These are phyloP conservation scores for Linum tenue DNA, from an alignment of 345 rosid genomes.

Conservation along the genomic window DNA sequence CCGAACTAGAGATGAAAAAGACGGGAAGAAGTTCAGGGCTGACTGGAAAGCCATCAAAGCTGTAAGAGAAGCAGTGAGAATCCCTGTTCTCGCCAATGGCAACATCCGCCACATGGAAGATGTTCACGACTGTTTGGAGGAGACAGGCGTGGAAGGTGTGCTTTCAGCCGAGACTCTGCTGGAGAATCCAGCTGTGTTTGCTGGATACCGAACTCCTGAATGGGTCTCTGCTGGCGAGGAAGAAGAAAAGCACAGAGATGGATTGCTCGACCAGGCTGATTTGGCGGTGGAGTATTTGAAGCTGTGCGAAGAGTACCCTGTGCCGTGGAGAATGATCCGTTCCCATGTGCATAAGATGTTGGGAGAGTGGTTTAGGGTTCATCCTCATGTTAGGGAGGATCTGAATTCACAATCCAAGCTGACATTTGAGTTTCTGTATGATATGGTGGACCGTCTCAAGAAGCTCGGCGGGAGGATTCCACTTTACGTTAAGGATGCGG, in stretches of 20 bases:
- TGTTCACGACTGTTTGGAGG: constrained; percentile 49
- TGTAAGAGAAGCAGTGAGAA: constrained; percentile 53
- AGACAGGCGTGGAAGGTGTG: constrained; percentile 81
- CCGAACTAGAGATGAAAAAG: constrained; percentile 78
- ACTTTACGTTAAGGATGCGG: constrained; percentile 40
- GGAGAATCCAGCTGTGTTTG: constrained; percentile 85
- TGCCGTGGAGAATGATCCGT: constrained; percentile 91
- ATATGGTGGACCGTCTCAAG: constrained; percentile 54
- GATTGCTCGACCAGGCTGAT: constrained; percentile 68
- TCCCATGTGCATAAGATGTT: constrained; percentile 83
- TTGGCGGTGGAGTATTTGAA: constrained; percentile 63
- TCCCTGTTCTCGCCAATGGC: constrained; percentile 95
- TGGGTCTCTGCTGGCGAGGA: constrained; percentile 41
- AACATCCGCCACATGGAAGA: constrained; percentile 79
- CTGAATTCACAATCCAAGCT: constrained; percentile 59
- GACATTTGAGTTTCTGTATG: constrained; percentile 72
- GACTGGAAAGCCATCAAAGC: constrained; percentile 78
- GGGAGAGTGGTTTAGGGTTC: constrained; percentile 78
- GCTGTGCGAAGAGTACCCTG: constrained; percentile 80
- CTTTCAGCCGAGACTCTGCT: constrained; percentile 95
- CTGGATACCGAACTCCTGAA: constrained; percentile 66
- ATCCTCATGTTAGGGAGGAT: constrained; percentile 67
- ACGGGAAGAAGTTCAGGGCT: constrained; percentile 72
- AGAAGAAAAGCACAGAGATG: constrained; percentile 39
- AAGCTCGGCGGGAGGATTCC: constrained; percentile 60